Evolutionary conservation across 495 filamentous ascomycete species (phyloP).

Genomic region (Thermothielavioides terrestris): DNA sequence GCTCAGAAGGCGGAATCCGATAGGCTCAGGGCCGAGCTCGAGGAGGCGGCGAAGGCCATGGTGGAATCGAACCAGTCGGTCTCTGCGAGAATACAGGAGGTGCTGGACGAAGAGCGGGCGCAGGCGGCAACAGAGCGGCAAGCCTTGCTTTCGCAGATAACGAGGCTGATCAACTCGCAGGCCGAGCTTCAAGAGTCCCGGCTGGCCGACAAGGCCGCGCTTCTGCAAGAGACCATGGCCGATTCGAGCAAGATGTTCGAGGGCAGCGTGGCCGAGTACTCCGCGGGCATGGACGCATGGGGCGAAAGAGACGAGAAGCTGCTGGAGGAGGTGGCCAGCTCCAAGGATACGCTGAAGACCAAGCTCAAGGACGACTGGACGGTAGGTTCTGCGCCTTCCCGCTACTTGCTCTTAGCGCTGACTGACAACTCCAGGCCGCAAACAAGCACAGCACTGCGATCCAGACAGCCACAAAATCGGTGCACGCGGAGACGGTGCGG

Average conservation of each 20-base stretch:
- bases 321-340: slow-evolving; percentile 59
- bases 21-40: slow-evolving; percentile 58
- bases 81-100: slow-evolving; percentile 58
- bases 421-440: slow-evolving; percentile 48
- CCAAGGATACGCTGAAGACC: slow-evolving; percentile 65
- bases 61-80: slow-evolving; percentile 58
- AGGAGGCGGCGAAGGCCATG: slow-evolving; percentile 54
- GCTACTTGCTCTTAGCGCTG: neutral
- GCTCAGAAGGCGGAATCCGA: slow-evolving; percentile 74
- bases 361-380: slow-evolving; percentile 85
- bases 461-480: slow-evolving; percentile 69
- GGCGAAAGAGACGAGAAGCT: slow-evolving; percentile 57
- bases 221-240: slow-evolving; percentile 53
- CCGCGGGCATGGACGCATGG: slow-evolving; percentile 68
- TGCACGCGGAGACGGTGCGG: slow-evolving; percentile 83
- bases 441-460: slow-evolving; percentile 74
- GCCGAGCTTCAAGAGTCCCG: slow-evolving; percentile 64
- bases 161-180: slow-evolving; percentile 61
- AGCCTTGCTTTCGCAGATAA: slow-evolving; percentile 65
- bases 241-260: slow-evolving; percentile 55
- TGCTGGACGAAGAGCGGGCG: slow-evolving; percentile 64
- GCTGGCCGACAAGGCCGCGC: slow-evolving; percentile 52
- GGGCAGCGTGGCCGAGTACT: slow-evolving; percentile 54
- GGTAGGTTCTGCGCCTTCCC: slow-evolving; percentile 38
- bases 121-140: slow-evolving; percentile 68